Evolutionary conservation across 768 basidiomycete species (phyloP), one percentile per base, ranked within the genome.

Genomic region (Boletus reticulatus): DNA sequence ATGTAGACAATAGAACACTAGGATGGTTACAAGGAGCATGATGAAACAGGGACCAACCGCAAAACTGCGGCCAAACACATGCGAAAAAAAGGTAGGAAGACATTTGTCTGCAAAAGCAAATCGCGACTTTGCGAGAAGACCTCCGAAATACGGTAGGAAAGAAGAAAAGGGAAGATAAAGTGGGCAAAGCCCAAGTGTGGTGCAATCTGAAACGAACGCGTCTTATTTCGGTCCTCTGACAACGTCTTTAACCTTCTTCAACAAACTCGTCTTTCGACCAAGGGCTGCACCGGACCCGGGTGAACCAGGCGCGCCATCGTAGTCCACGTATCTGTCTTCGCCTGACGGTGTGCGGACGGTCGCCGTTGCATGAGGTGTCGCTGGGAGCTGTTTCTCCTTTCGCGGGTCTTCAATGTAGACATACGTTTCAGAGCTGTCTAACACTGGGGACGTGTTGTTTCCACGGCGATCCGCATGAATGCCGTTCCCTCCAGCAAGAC

Each of bases 161-260:
- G 29, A 50, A 50, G 34, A 29, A 47, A 32, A 48, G 14, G 51
- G 32, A 50, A 41, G 19, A 53, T 53, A 57, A 49, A 48, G 43
- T 32, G 24, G 7, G 51, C 53, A 51, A 50, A 53, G 27, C 34
- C 43, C 52, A 53, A 54, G 43, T 51, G 32, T 50, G 31, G 43
- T 41, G 53, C 57, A 50, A 39, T 52, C 45, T 57, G 59, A 31
- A 43, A 39, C 4, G 27, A 48, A 32, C 32, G n/a, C 20, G 41
- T 50, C 45, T 68, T 65, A 77, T 61, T 77, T 77, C 43, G 76
- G 76, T 4, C 84, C 82, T 56, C 85, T 83, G 48, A 90, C 88
- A 6, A 79, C 90, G 43, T 81, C 80, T 60, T 86, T 86, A 52
- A 92, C 82, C 69, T 88, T 91, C 81, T 87, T 87, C 77, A 92